Base-by-base conservation (phyloP, 306 rosid species). In the Chamaecrista fasciculata region DNA sequence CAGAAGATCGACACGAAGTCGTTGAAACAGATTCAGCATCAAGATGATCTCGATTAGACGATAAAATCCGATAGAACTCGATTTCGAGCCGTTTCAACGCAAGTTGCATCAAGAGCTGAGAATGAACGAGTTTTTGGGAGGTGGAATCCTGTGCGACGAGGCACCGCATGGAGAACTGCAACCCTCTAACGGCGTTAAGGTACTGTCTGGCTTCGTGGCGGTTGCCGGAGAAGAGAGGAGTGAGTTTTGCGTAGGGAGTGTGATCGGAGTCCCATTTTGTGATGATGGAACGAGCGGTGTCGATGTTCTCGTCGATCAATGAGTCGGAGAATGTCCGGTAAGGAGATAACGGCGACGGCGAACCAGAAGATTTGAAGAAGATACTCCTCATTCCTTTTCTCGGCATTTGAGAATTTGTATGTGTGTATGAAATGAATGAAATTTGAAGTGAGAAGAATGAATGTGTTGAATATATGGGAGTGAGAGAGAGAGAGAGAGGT, bases 151-250 rank as follows among this genome's bases (percentile, higher is more conserved):
- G 76, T 6, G 81, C 65, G 31, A 90, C 70, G 39, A 82, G 82
- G 29, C 69, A 50, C 1, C 79, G 80, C 97, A 94, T 94, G 48
- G 99, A 67, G 20, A 86, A 76, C 33, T 94, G 98, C 48, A 94
- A 71, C 1, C 65, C 81, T 65, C 18, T 65, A 3, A 94, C 88
- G 5, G 88, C 77, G 61, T 70, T 53, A 18, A 94, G 83, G 61
- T 85, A 94, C 62, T 64, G 84, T 63, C 48, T 80, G 36, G 95
- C 97, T 58, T 94, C 96, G 0, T 62, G 72, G 15, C 87, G 90
- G 8, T 84, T 76, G 34, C 77, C 88, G 15, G 12, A 51, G 83
- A 90, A 88, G 15, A 88, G 82, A 23, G 84, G 65, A 6, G 69
- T 12, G 16, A 79, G 8, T 8, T 33, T 65, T 1, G 71, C 55